phyloP scores from a whole-genome alignment of 2,329 filamentous ascomycete genomes.

The Diaporthe sp. region DNA sequence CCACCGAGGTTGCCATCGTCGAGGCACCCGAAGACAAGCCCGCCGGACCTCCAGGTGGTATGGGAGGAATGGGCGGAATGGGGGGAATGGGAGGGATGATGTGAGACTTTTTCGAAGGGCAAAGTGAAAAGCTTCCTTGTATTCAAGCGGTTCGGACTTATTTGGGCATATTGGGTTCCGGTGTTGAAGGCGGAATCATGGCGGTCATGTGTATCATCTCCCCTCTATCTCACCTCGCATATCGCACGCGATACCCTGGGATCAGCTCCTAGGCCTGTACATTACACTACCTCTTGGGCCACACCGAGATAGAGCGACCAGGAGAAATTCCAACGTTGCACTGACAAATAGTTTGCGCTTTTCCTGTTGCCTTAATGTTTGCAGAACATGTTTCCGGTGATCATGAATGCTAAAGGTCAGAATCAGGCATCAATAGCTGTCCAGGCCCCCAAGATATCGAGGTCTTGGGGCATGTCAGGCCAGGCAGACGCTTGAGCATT shows the following conservation, averaged over 20 bases:
- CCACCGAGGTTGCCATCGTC: constrained; percentile 97
- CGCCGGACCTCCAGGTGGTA: constrained; percentile 77
- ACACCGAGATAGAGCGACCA: constrained; percentile 36
- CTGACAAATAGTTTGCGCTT: neutral
- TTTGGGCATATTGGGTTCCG: constrained; percentile 62
- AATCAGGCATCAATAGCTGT: neutral
- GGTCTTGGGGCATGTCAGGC: neutral
- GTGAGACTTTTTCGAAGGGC: constrained; percentile 57
- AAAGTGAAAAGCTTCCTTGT: constrained; percentile 42
- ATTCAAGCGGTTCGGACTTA: constrained; percentile 50
- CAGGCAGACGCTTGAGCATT: constrained; percentile 20
- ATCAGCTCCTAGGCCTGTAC: constrained; percentile 46
- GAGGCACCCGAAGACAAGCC: constrained; percentile 94
- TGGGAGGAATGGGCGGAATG: constrained; percentile 72
- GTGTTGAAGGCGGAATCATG: constrained; percentile 59
- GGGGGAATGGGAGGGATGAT: constrained; percentile 73
- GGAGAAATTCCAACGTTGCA: constrained; percentile 22
- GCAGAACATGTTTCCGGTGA: neutral
- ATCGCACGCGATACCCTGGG: constrained; percentile 42
- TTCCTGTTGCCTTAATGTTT: neutral
- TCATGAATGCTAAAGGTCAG: too few species aligned
- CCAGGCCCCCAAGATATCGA: neutral
- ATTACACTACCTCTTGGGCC: constrained; percentile 42
- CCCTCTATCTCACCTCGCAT: constrained; percentile 47
- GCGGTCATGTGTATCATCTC: constrained; percentile 57